phyloP scores from a whole-genome alignment of 2,329 filamentous ascomycete genomes.

The Aspergillus pseudoviridinutans region DNA sequence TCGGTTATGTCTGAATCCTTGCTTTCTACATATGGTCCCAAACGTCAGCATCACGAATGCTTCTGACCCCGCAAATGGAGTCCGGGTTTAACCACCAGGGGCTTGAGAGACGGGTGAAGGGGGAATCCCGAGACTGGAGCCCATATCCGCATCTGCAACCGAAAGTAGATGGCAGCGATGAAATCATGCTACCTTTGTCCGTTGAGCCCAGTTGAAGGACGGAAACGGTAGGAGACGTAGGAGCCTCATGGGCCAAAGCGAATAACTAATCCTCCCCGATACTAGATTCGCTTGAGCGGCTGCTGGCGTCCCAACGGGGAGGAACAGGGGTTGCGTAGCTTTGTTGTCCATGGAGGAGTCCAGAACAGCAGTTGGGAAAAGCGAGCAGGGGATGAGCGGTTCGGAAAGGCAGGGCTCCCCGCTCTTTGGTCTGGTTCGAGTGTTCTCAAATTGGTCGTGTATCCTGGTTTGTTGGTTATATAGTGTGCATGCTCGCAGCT shows the following conservation, averaged over 20 bases:
- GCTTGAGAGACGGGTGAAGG: neutral
- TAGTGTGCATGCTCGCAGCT: neutral
- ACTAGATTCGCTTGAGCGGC: neutral
- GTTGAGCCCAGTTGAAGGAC: neutral
- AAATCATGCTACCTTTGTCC: neutral
- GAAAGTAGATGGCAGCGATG: neutral
- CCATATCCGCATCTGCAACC: neutral
- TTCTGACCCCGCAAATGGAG: neutral
- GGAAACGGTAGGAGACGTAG: neutral
- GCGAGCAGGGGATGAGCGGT: neutral
- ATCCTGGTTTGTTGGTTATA: neutral
- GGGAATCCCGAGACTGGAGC: neutral
- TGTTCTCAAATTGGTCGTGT: neutral
- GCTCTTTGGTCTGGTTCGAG: neutral
- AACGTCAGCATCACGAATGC: neutral
- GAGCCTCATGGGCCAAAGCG: neutral
- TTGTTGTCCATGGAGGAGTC: neutral
- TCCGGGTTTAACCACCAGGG: neutral
- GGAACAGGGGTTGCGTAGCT: neutral
- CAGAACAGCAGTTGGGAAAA: neutral
- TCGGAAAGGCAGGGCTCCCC: neutral
- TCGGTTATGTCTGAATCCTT: neutral
- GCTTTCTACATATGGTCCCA: neutral
- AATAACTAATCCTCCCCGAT: neutral
- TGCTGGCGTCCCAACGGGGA: neutral